Percentiles rank a stretch among this genome's conserved stretches.
Conservation (phyloP, 2,329 filamentous ascomycete genomes). For the Colletotrichum plurivorum region DNA sequence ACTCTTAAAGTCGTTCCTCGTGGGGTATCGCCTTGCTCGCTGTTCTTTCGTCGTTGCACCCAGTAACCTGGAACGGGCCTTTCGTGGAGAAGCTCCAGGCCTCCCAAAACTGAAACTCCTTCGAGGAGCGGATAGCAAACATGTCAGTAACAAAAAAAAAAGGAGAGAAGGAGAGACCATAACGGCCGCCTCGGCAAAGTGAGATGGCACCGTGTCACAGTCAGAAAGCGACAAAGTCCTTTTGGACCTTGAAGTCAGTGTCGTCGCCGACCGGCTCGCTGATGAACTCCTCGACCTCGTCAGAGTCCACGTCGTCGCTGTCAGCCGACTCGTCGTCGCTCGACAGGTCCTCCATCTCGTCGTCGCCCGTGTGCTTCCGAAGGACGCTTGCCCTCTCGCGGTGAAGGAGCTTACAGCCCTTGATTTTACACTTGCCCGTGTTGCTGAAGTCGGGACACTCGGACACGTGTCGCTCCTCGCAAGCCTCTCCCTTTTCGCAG, state of each 20-base stretch:
- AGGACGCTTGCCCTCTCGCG: conserved; percentile 87
- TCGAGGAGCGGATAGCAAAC: conserved; percentile 36
- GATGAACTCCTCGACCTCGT: conserved; percentile 78
- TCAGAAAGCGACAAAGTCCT: conserved; percentile 70
- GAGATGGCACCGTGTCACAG: conserved; percentile 30
- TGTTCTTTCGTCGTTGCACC: conserved; percentile 13
- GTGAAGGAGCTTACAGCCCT: conserved; percentile 88
- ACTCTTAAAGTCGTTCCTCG: conserved; percentile 20
- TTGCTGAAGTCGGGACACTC: conserved; percentile 98
- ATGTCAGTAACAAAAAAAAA: conserved; percentile 32
- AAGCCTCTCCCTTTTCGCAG: conserved; percentile 85
- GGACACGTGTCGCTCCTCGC: conserved; percentile 86
- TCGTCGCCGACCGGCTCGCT: conserved; percentile 67
- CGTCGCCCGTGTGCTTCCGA: conserved; percentile 72
- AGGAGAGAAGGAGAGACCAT: conserved; percentile 4
- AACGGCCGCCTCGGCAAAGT: conserved; percentile 25
- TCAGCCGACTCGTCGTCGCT: conserved; percentile 82
- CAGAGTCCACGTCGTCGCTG: conserved; percentile 85
- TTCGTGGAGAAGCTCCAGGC: background rate
- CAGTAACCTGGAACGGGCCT: conserved; percentile 14
- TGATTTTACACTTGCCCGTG: conserved; percentile 84
- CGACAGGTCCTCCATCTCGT: conserved; percentile 77
- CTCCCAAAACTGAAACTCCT: conserved; percentile 14
- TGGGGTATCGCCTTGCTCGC: conserved; percentile 31
- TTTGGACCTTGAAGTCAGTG: conserved; percentile 69